phyloP scores from a whole-genome alignment of 2,329 filamentous ascomycete genomes.

The Fusarium chlamydosporum region DNA sequence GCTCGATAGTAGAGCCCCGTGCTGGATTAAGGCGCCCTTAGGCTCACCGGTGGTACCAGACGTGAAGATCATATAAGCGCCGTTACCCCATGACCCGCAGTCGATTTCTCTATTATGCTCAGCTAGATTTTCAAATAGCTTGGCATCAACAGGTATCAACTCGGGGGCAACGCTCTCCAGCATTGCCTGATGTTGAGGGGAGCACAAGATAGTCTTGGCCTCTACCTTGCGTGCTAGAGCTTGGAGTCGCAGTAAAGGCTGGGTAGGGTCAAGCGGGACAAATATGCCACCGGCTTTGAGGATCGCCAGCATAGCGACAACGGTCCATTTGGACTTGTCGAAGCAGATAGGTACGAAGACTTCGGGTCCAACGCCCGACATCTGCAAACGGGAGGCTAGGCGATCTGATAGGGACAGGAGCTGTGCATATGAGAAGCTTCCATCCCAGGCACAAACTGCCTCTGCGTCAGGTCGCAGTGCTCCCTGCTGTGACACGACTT shows the following conservation, averaged over 20 bases:
- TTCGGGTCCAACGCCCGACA: constrained; percentile 47
- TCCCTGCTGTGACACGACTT: constrained; percentile 58
- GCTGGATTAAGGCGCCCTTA: constrained; percentile 44
- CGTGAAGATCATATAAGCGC: constrained; percentile 47
- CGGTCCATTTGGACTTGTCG: constrained; percentile 51
- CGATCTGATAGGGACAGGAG: constrained; percentile 57
- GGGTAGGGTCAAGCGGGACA: constrained; percentile 44
- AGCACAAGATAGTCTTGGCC: constrained; percentile 41
- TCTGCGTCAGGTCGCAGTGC: constrained; percentile 52
- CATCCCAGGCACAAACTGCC: constrained; percentile 63
- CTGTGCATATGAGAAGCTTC: constrained; percentile 58
- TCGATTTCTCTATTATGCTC: constrained; percentile 2
- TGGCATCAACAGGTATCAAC: constrained; percentile 38
- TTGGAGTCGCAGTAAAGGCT: constrained; percentile 39
- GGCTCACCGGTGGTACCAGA: constrained; percentile 41
- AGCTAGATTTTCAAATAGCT: constrained; percentile 23
- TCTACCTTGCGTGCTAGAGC: constrained; percentile 36
- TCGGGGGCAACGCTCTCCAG: constrained; percentile 28
- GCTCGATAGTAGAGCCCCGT: constrained; percentile 41
- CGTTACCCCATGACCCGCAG: constrained; percentile 27
- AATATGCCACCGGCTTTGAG: constrained; percentile 49
- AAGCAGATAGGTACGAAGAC: constrained; percentile 50
- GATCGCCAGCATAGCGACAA: constrained; percentile 50
- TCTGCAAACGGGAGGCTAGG: constrained; percentile 51
- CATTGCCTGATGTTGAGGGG: constrained; percentile 37